These are phyloP conservation scores for Nidularia sp. DNA, from an alignment of 768 basidiomycete species.

Conservation along the genomic window DNA sequence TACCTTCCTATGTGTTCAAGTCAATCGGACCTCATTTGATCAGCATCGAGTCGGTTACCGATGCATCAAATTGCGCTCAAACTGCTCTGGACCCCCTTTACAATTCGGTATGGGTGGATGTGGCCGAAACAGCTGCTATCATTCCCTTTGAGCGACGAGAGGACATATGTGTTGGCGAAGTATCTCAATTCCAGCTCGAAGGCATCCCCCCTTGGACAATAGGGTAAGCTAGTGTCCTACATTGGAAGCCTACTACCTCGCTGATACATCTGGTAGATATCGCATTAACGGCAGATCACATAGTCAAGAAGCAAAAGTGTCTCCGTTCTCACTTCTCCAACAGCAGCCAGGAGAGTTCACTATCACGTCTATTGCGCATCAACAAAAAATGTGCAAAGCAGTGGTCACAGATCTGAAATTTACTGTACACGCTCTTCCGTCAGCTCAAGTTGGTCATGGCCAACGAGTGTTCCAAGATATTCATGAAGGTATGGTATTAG, in stretches of 20 bases:
- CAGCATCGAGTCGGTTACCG: conserved; percentile 71
- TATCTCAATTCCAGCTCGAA: conserved; percentile 88
- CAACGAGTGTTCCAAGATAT: conserved; percentile 80
- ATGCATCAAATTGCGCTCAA: conserved; percentile 81
- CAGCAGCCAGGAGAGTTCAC: conserved; percentile 80
- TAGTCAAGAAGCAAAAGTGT: conserved; percentile 69
- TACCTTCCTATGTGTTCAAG: conserved; percentile 67
- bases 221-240: conserved; percentile 44
- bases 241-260: neutral
- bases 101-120: conserved; percentile 78
- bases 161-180: conserved; percentile 89
- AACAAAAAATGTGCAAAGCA: conserved; percentile 89
- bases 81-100: conserved; percentile 56
- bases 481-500: conserved; percentile 64
- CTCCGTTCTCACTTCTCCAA: conserved; percentile 83
- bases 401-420: conserved; percentile 72
- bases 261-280: conserved; percentile 46
- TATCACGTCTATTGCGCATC: conserved; percentile 87
- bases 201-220: conserved; percentile 93
- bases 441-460: conserved; percentile 86
- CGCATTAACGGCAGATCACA: conserved; percentile 72
- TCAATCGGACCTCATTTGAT: conserved; percentile 82
- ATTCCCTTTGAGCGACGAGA: conserved; percentile 73
- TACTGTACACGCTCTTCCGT: conserved; percentile 77
- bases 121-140: conserved; percentile 95